Evolutionary conservation across 768 basidiomycete species (phyloP).

Genomic region (Podaxis rugospora): DNA sequence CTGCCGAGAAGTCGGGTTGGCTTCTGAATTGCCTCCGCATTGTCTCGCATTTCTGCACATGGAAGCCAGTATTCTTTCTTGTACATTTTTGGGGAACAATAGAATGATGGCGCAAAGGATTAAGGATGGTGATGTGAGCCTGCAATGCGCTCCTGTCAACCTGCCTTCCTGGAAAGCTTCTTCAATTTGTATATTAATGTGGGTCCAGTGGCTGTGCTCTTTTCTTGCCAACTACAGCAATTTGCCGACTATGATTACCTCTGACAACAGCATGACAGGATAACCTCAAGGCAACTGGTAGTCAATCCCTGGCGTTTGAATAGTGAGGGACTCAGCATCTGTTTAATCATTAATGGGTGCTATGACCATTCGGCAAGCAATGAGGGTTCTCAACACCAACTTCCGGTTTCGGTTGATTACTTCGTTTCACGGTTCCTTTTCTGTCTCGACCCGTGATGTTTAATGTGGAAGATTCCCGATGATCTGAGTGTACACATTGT

Average conservation of each 20-base stretch:
- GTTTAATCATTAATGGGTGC: background rate
- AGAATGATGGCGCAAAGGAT: conserved; percentile 14
- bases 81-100: conserved; percentile 16
- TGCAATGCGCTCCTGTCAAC: background rate
- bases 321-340: background rate
- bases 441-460: background rate
- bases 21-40: background rate
- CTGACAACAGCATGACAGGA: background rate
- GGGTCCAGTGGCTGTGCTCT: conserved; percentile 22
- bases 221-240: background rate
- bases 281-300: background rate
- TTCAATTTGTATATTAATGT: conserved; percentile 19
- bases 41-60: background rate
- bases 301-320: background rate
- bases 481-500: background rate
- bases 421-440: background rate
- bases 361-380: conserved; percentile 2
- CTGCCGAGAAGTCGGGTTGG: background rate
- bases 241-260: background rate
- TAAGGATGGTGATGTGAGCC: conserved; percentile 3
- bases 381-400: background rate
- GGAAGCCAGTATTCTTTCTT: background rate
- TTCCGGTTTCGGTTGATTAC: background rate
- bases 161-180: background rate
- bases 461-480: background rate